Evolutionary conservation across 2,329 filamentous ascomycete genomes (phyloP).

Genomic region (Neonectria hederae): DNA sequence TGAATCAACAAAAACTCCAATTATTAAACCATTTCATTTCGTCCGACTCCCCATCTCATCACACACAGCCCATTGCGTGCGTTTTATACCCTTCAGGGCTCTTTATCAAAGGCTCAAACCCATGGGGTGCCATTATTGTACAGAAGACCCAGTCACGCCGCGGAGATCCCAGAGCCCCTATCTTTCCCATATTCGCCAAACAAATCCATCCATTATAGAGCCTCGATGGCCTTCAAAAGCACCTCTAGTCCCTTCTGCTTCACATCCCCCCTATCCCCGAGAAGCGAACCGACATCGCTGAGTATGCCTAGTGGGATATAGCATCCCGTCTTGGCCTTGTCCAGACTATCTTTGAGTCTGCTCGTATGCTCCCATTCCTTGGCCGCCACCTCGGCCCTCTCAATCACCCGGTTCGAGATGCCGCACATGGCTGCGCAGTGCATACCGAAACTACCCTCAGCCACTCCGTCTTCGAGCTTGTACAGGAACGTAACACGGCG

Average conservation of each 20-base stretch:
- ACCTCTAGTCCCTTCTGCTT: conserved; percentile 65
- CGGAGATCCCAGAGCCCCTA: conserved; percentile 1
- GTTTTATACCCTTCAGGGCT: neutral
- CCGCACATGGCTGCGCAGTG: conserved; percentile 99
- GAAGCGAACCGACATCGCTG: conserved; percentile 84
- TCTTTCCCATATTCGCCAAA: neutral
- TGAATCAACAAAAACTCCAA: neutral
- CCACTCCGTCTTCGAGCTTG: conserved; percentile 90
- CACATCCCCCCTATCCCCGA: conserved; percentile 67
- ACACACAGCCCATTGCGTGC: conserved; percentile 11
- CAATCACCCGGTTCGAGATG: conserved; percentile 83
- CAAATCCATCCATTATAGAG: conserved; percentile 52
- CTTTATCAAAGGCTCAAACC: conserved; percentile 21
- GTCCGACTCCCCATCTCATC: conserved; percentile 2
- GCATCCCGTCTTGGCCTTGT: conserved; percentile 79
- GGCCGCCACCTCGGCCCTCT: conserved; percentile 87
- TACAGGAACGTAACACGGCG: conserved; percentile 96
- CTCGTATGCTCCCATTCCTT: conserved; percentile 96
- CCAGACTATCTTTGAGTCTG: conserved; percentile 85
- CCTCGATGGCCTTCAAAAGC: conserved; percentile 68
- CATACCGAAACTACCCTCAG: conserved; percentile 98
- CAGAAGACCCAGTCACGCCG: conserved; percentile 28
- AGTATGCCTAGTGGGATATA: conserved; percentile 87
- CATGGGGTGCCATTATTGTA: conserved; percentile 17
- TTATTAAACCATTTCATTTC: conserved; percentile 2